Evolutionary conservation across 345 rosid species (phyloP).

Genomic region (Bretschneidera sinensis): DNA sequence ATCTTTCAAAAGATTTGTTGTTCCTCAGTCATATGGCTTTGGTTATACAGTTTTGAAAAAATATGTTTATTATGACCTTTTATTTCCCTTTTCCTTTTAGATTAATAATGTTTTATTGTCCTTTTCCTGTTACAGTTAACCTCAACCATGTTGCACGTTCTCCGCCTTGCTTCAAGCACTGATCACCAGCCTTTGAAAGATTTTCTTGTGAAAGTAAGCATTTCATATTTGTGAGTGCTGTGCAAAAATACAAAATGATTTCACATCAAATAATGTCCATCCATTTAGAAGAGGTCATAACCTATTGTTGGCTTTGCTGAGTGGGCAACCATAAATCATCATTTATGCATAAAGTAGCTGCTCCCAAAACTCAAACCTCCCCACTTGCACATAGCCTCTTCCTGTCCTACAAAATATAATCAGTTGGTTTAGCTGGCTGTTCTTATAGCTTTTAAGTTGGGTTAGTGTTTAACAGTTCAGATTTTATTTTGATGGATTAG

Average conservation of each 20-base stretch:
- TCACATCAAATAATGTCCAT: background rate
- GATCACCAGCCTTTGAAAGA: slow-evolving; percentile 59
- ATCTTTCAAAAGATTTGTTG: background rate
- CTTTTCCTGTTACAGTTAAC: slow-evolving; percentile 52
- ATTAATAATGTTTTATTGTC: background rate
- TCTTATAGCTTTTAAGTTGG: no score
- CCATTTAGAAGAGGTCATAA: no score
- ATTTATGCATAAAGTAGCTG: background rate
- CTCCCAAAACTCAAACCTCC: background rate
- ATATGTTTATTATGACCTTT: background rate
- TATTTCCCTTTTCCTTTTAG: background rate
- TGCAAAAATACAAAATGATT: slow-evolving; percentile 3
- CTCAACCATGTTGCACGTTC: slow-evolving; percentile 74
- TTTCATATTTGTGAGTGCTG: background rate
- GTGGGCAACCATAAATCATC: background rate
- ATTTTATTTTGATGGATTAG: no score
- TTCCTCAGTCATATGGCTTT: background rate
- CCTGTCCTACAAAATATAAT: no score
- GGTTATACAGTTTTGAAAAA: slow-evolving; percentile 8
- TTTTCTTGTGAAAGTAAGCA: slow-evolving; percentile 70
- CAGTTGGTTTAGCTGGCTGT: background rate
- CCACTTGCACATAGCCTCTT: background rate
- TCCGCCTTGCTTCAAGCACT: slow-evolving; percentile 55
- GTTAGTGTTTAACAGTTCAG: no score
- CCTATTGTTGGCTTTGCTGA: background rate